Evolutionary conservation across 306 rosid species (phyloP).

Genomic region (Cicer cuneatum): DNA sequence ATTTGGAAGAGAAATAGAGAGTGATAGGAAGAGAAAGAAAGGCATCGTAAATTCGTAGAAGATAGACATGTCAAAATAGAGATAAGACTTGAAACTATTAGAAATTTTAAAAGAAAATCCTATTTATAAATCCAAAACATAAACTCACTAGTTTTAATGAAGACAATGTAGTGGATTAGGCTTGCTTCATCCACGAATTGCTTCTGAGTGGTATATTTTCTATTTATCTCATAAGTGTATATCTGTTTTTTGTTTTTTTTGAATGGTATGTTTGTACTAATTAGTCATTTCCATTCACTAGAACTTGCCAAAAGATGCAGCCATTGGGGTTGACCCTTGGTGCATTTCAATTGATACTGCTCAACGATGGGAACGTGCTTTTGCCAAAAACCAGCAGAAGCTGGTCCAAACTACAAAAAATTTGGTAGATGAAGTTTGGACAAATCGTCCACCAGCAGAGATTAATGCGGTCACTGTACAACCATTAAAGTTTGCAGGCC

Average conservation of each 20-base stretch:
- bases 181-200: slow-evolving; percentile 16
- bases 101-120: not conserved
- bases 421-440: slow-evolving; percentile 97
- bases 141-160: not conserved
- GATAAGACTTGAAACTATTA: not conserved
- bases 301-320: slow-evolving; percentile 75
- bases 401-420: slow-evolving; percentile 77
- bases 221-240: slow-evolving; percentile 12
- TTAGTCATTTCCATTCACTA: slow-evolving; percentile 42
- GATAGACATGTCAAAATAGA: slow-evolving; percentile 13
- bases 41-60: not conserved
- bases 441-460: slow-evolving; percentile 64
- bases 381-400: slow-evolving; percentile 74
- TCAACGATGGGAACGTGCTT: slow-evolving; percentile 80
- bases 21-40: not conserved
- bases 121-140: slow-evolving; percentile 18
- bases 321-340: slow-evolving; percentile 95
- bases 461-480: slow-evolving; percentile 71
- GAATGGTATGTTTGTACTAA: slow-evolving; percentile 34
- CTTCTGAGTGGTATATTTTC: slow-evolving; percentile 17
- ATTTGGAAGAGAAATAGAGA: slow-evolving; percentile 23
- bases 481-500: slow-evolving; percentile 73
- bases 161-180: not conserved
- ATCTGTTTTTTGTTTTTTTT: slow-evolving; percentile 26
- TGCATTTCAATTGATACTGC: slow-evolving; percentile 86